These are phyloP conservation scores for Didymella arachidicola DNA, from an alignment of 2,329 filamentous ascomycete species.

Conservation along the genomic window DNA sequence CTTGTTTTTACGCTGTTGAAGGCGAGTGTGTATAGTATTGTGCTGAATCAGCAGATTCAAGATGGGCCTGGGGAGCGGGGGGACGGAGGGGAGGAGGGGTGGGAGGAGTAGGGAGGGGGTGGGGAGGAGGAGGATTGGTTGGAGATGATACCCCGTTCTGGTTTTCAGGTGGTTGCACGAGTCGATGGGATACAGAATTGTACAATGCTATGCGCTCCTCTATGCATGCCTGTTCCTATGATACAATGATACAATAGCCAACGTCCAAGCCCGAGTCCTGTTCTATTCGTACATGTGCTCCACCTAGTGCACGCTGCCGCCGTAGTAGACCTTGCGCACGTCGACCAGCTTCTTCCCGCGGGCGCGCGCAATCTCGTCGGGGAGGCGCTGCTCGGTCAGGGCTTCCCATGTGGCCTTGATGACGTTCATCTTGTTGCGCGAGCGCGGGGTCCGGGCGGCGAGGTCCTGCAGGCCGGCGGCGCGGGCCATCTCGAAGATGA, in stretches of 20 bases:
- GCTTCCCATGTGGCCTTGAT: conserved; percentile 91
- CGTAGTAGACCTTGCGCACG: conserved; percentile 96
- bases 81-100: conserved; percentile 22
- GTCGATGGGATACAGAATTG: conserved; percentile 6
- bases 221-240: conserved; percentile 1
- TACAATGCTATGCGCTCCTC: neutral
- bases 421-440: conserved; percentile 96
- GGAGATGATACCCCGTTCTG: conserved; percentile 15
- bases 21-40: conserved; percentile 98
- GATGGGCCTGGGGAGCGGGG: conserved; percentile 36
- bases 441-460: conserved; percentile 80
- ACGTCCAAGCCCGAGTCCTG: neutral
- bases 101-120: neutral
- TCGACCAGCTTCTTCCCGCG: conserved; percentile 95
- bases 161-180: neutral
- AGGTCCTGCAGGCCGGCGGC: conserved; percentile 87
- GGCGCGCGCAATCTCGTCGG: conserved; percentile 87
- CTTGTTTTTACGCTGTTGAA: conserved; percentile 95
- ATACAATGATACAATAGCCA: conserved; percentile 23
- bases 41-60: conserved; percentile 84
- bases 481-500: conserved; percentile 94
- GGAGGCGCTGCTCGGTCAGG: conserved; percentile 81
- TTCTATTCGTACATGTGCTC: conserved; percentile 1
- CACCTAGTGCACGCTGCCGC: conserved; percentile 62
- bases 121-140: neutral